Evolutionary conservation across 192 early-diverging fungal species (phyloP).

Genomic region (Lobosporangium transversale): DNA sequence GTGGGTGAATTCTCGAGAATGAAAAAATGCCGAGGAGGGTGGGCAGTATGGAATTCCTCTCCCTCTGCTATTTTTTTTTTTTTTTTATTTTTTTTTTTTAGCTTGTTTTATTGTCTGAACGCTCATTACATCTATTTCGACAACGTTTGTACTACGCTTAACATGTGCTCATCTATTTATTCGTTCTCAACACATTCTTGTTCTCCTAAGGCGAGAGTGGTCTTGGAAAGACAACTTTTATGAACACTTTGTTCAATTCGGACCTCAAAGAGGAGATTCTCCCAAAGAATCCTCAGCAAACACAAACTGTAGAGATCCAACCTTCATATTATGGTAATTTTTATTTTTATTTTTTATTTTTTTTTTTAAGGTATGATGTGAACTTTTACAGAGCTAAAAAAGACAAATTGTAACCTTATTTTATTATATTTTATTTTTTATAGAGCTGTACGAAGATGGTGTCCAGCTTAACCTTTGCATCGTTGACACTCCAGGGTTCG

Average conservation of each 20-base stretch:
- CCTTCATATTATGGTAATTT: slow-evolving; percentile 79
- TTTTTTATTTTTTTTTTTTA: too few species aligned
- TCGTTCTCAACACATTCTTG: slow-evolving; percentile 10
- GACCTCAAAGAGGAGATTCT: slow-evolving; percentile 85
- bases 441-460: slow-evolving; percentile 91
- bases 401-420: not conserved
- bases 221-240: slow-evolving; percentile 98
- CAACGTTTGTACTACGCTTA: too few species aligned
- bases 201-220: slow-evolving; percentile 88
- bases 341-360: slow-evolving; percentile 29
- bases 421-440: slow-evolving; percentile 28
- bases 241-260: slow-evolving; percentile 98
- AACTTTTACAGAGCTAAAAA: too few species aligned
- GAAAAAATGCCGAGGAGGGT: not conserved
- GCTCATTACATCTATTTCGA: too few species aligned
- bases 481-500: slow-evolving; percentile 91
- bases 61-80: too few species aligned
- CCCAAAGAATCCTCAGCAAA: slow-evolving; percentile 60
- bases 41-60: not conserved
- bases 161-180: too few species aligned
- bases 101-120: too few species aligned
- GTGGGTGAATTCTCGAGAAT: not conserved
- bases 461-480: slow-evolving; percentile 92
- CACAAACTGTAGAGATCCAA: slow-evolving; percentile 90
- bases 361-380: not conserved